Base-by-base conservation (phyloP, 495 filamentous ascomycete species). In the Choiromyces venosus region DNA sequence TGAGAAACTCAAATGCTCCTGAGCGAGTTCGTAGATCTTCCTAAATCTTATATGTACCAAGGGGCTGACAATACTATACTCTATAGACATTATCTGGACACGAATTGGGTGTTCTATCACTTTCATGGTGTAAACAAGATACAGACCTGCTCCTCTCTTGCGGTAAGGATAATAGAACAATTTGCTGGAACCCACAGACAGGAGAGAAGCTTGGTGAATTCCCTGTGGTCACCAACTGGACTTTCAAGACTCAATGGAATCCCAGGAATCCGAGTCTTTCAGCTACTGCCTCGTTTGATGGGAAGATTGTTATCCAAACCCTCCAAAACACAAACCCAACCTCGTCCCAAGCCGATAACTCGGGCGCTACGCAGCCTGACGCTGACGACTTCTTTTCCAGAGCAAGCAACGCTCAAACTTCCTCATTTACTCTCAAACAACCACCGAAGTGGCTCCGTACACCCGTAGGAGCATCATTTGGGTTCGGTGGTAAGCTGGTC, bases 181-280 rank as follows among this genome's bases (percentile, higher is more conserved):
- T 98, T 70, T 91, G 94, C 73, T 99, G 96, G 95, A 97, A 97
- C 83, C 92, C 96, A 1, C 92, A 95, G 77, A 96, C 90, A 7
- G 94, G 94, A 65, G 88, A 92, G 79, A 84, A 86, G 7, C 91
- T 92, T 66, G 95, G 96, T 72, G 94, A 98, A 83, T 97, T 97
- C 82, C 93, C 94, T 18, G 91, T 97, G 76, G 96, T 96, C 71
- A 97, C 94, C 46, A 98, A 98, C 82, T 98, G 96, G 95, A 96
- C 93, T 2, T 99, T 98, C 86, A 89, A 93, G 82, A 97, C 95
- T 8, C 88, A 89, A 76, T 99, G 94, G 88, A 93, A 97, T 82
- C 95, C 96, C 29, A 88, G 91, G 77, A 96, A 98, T 82, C 96
- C 95, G 8, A 90, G 88, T 77, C 87, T 97, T 72, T 90, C 94